Base-by-base conservation (phyloP, 345 rosid genomes). In the Euphorbia peplus region DNA sequence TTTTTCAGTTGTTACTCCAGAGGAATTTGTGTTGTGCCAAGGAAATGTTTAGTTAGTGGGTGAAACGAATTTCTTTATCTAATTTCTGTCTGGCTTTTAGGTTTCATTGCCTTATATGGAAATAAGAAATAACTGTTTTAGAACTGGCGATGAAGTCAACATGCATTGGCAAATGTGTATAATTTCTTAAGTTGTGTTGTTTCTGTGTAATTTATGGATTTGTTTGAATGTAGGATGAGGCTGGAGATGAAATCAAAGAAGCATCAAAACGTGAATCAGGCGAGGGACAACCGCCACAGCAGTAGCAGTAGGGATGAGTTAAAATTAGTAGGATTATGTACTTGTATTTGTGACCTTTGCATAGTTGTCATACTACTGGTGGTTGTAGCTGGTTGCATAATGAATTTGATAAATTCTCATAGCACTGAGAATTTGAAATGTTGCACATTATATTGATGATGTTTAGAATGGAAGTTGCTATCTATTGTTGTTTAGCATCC, bases 211-310 rank as follows among this genome's bases (percentile, higher is more conserved):
- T 65, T 46, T 5, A 5, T 76, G 42, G 35, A 64, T 35, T 64
- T 4, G 28, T 66, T 41, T 37, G 12, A 37, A 73, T 77, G 48
- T 60, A 89, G 95, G 95, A 95, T 59, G 98, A 95, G 10, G 89
- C 81, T 16, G 92, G 87, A 55, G 96, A 95, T 50, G 97, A 95
- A 82, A 87, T 88, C 78, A 90, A 88, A 84, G 97, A 95, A 78
- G 84, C 88, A 28, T 80, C 93, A 29, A 95, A 95, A 60, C 83
- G 26, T 21, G 95, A 88, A 39, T 66, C 88, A 8, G 86, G 80
- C 13, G 96, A 88, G 54, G 88, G 68, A 21, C 85, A 67, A 25
- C 76, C 78, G 25, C 85, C 55, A 10, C 76, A 78, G 25, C 85
- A 64, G 42, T 39, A 39, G 37, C 37, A 32, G 47, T 75, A 83